Evolutionary conservation across 495 filamentous ascomycete species (phyloP).

Genomic region (Oidiodendron maius): DNA sequence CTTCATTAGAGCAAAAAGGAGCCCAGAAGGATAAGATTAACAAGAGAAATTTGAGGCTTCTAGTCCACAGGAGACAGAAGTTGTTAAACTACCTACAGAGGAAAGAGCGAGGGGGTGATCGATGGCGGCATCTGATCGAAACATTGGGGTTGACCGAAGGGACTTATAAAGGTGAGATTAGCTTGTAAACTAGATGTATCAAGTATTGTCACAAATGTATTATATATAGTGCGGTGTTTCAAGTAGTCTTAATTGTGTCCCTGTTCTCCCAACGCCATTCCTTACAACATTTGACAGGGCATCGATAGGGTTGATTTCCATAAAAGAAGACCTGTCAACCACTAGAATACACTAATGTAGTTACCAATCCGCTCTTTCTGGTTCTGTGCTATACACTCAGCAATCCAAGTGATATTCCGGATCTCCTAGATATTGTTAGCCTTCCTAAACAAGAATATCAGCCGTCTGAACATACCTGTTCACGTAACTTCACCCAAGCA

Average conservation of each 20-base stretch:
- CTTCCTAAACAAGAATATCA: not conserved
- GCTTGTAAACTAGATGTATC: slow-evolving; percentile 42
- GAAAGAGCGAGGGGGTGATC: slow-evolving; percentile 83
- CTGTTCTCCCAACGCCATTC: slow-evolving; percentile 20
- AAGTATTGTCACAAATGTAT: slow-evolving; percentile 23
- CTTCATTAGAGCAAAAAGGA: slow-evolving; percentile 48
- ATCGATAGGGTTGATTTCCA: no score
- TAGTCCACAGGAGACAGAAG: slow-evolving; percentile 89
- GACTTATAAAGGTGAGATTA: slow-evolving; percentile 83
- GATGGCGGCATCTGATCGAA: slow-evolving; percentile 79
- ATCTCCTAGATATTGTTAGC: slow-evolving; percentile 60
- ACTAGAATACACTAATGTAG: slow-evolving; percentile 95
- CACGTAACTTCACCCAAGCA: slow-evolving; percentile 94
- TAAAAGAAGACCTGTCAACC: no score
- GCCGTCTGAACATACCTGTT: slow-evolving; percentile 69
- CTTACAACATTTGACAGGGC: no score
- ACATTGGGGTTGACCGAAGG: slow-evolving; percentile 80
- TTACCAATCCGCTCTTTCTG: slow-evolving; percentile 98
- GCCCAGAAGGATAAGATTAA: slow-evolving; percentile 78
- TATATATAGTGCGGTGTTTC: slow-evolving; percentile 22
- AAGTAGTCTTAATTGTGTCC: slow-evolving; percentile 13
- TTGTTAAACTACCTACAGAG: slow-evolving; percentile 74
- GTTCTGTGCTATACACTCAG: slow-evolving; percentile 99
- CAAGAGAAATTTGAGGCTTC: slow-evolving; percentile 77
- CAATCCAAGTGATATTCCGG: slow-evolving; percentile 98